A percentile compares a stretch with the other conserved stretches of the same genome.
These are phyloP conservation scores for Pythium myriotylum DNA, from an alignment of 352 stramenopile genomes.

Conservation along the genomic window DNA sequence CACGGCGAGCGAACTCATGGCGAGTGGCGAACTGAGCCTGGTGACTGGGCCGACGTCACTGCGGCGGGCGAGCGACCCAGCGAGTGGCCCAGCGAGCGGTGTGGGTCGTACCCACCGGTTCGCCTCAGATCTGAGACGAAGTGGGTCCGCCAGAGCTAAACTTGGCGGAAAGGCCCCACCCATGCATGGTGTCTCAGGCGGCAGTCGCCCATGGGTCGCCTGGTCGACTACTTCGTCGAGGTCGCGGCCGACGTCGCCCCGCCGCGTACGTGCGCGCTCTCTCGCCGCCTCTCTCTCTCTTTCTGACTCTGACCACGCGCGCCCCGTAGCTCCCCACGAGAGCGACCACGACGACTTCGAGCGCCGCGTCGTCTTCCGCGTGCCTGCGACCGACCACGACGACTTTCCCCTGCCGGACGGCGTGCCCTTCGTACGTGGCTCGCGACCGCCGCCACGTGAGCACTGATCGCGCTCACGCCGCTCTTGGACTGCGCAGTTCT, in stretches of 20 bases:
- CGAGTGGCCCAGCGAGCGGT: too few relatives aligned
- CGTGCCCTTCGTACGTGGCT: constrained; percentile 55
- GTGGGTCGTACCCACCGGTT: too few relatives aligned
- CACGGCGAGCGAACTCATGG: background rate
- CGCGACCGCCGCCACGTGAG: too few relatives aligned
- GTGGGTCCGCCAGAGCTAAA: too few relatives aligned
- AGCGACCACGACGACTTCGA: constrained; percentile 44
- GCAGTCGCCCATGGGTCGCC: constrained; percentile 24
- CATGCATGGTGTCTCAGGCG: too few relatives aligned
- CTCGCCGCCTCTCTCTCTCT: background rate
- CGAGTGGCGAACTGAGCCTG: background rate
- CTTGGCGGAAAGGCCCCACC: too few relatives aligned
- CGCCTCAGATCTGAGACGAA: too few relatives aligned
- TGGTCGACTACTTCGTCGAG: constrained; percentile 82
- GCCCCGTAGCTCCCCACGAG: background rate
- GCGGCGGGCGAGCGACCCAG: too few relatives aligned
- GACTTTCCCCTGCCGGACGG: constrained; percentile 74
- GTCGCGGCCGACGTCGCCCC: constrained; percentile 52
- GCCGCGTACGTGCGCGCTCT: constrained; percentile 13
- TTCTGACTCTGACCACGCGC: too few relatives aligned
- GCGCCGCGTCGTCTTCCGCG: constrained; percentile 43
- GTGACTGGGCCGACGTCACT: too few relatives aligned
- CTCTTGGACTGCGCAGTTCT: constrained; percentile 48
- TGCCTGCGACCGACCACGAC: constrained; percentile 48
- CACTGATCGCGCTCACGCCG: too few relatives aligned